Evolutionary conservation across 1,284 basidiomycete genomes (phyloP).

Genomic region (Marasmius fiardii): DNA sequence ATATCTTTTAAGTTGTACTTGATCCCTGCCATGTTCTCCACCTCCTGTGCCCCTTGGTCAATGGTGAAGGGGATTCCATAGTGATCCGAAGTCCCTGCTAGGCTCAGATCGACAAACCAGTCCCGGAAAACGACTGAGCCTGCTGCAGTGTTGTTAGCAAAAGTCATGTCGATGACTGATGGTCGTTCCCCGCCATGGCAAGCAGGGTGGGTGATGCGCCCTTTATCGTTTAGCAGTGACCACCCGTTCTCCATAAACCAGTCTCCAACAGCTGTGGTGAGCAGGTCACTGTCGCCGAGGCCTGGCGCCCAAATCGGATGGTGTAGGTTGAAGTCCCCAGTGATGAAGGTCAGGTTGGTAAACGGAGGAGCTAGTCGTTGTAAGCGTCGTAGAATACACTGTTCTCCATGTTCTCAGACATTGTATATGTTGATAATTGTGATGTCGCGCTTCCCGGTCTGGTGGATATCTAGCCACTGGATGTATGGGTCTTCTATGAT

Average conservation of each 20-base stretch:
- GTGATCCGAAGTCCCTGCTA: constrained; percentile 3
- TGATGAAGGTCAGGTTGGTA: background rate
- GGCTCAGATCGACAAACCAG: constrained; percentile 1
- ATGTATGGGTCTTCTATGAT: constrained; percentile 1
- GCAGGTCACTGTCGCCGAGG: background rate
- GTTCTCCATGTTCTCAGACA: background rate
- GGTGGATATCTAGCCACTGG: constrained; percentile 3
- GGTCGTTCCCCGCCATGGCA: background rate
- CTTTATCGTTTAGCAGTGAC: background rate
- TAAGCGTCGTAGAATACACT: constrained; percentile 1
- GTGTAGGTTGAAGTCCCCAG: background rate
- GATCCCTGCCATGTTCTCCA: background rate
- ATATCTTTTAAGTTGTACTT: constrained; percentile 9
- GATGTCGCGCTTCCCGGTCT: background rate
- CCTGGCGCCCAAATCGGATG: background rate
- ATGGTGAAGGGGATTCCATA: background rate
- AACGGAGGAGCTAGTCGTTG: background rate
- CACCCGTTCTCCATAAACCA: background rate
- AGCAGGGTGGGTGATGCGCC: background rate
- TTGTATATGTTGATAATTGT: constrained; percentile 6
- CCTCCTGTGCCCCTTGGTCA: background rate
- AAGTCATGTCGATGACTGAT: background rate
- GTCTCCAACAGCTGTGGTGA: background rate
- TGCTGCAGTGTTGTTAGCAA: background rate
- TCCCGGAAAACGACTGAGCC: background rate